These are phyloP conservation scores for Pseudogymnoascus sp. DNA, from an alignment of 2,329 filamentous ascomycete species.

Conservation along the genomic window DNA sequence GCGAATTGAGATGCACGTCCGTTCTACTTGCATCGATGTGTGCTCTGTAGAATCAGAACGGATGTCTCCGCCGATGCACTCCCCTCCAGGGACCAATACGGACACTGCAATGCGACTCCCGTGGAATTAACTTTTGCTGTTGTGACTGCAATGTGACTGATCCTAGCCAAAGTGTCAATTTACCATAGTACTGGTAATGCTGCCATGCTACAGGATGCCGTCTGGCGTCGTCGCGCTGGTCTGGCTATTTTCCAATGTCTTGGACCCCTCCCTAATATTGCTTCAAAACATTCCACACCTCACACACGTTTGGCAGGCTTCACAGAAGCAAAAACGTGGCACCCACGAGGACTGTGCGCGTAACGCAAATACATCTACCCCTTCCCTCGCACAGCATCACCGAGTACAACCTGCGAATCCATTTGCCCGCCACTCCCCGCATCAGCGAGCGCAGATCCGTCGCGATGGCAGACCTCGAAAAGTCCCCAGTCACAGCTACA, in stretches of 20 bases:
- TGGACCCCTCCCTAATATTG: neutral
- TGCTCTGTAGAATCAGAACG: neutral
- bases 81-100: neutral
- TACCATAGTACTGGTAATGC: neutral
- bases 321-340: neutral
- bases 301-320: neutral
- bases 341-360: neutral
- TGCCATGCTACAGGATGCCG: neutral
- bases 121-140: neutral
- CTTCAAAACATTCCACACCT: neutral
- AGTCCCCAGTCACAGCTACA: neutral
- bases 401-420: neutral
- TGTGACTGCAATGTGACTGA: neutral
- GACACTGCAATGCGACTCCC: neutral
- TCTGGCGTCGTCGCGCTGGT: neutral
- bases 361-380: neutral
- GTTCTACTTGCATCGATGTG: neutral
- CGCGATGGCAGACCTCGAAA: neutral
- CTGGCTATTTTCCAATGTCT: neutral
- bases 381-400: neutral
- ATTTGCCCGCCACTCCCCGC: neutral
- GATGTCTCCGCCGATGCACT: neutral
- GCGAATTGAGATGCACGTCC: neutral
- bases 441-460: neutral
- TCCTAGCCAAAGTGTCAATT: neutral